Base-by-base conservation (phyloP, 768 basidiomycete genomes). In the Leccinum boreale region DNA sequence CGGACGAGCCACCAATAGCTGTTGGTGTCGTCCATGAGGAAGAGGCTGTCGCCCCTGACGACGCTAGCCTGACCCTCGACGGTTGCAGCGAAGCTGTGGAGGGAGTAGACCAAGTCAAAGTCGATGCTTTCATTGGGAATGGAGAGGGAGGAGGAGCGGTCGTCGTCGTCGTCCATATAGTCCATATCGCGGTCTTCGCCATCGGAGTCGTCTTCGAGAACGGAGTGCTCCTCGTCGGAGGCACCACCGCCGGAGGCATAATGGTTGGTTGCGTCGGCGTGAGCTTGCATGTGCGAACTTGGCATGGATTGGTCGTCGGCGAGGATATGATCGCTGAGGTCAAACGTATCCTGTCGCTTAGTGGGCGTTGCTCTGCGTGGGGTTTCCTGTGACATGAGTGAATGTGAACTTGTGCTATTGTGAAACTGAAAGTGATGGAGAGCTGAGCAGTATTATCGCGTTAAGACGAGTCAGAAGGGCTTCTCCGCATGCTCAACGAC, bases 1-100 rank as follows among this genome's bases (percentile, higher is more conserved):
- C 94, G 85, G 8, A 99, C 96, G 51, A 98, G 90, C 97, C 97
- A 98, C 97, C 97, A 98, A 76, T 99, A 99, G 74, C 92, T 93
- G 74, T 99, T 98, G 57, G 89, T 93, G 73, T 99, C 97, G 76
- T 99, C 97, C 84, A 98, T 93, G 46, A 99, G 79, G 70, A 94
- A 88, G 48, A 99, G 81, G 60, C 91, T 92, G 79, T 99, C 96
- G 24, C 97, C 97, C 74, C 98, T 98, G 73, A 97, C 92, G 62
- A 99, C 97, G 63, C 92, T 97, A 3, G 97, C 97, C 75, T 99
- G 97, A 24, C 97, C 97, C 67, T 98, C 96, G 35, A 98, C 95
- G 0, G 97, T 98, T 0, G 97, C 97, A 4, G 94, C 90, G 73
- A 98, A 98, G 64, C 90, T 95, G 70, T 96, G 95, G 28, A 98